Conservation (phyloP, 495 filamentous ascomycete genomes). For the Talaromyces ruber region DNA sequence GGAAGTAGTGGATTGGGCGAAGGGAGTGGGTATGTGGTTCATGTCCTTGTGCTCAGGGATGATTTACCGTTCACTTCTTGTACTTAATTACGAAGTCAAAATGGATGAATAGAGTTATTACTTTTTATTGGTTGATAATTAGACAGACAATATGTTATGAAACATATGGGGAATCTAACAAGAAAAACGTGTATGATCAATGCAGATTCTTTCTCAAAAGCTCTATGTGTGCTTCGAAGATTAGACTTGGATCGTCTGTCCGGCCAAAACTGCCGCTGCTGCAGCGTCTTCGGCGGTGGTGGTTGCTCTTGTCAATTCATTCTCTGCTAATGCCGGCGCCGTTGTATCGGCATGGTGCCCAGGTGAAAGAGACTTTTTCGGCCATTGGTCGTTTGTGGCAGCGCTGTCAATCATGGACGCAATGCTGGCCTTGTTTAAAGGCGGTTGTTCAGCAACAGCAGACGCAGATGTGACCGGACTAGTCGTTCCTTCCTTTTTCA, state of each 20-base stretch:
- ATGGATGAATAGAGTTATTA: background rate
- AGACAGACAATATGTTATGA: background rate
- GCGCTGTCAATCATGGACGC: constrained; percentile 38
- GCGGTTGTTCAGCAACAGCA: background rate
- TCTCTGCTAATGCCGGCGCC: background rate
- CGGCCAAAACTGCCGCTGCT: background rate
- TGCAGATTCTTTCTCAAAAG: background rate
- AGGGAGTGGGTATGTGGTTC: constrained; percentile 38
- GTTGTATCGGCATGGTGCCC: background rate
- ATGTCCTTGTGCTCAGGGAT: constrained; percentile 26
- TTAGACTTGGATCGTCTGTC: constrained; percentile 2
- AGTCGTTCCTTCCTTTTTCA: background rate
- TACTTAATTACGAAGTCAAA: background rate
- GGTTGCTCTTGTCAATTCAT: background rate
- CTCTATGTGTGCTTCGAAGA: background rate
- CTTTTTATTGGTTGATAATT: background rate
- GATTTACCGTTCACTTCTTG: background rate
- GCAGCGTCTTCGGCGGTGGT: background rate
- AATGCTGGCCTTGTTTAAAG: constrained; percentile 35
- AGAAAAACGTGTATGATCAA: background rate
- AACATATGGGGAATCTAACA: constrained; percentile 2
- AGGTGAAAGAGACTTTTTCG: background rate
- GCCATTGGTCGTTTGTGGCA: background rate
- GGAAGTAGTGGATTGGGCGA: constrained; percentile 39
- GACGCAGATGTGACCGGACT: background rate